phyloP scores from a whole-genome alignment of 2,329 filamentous ascomycete species.

The Beauveria scarabaeidicola region DNA sequence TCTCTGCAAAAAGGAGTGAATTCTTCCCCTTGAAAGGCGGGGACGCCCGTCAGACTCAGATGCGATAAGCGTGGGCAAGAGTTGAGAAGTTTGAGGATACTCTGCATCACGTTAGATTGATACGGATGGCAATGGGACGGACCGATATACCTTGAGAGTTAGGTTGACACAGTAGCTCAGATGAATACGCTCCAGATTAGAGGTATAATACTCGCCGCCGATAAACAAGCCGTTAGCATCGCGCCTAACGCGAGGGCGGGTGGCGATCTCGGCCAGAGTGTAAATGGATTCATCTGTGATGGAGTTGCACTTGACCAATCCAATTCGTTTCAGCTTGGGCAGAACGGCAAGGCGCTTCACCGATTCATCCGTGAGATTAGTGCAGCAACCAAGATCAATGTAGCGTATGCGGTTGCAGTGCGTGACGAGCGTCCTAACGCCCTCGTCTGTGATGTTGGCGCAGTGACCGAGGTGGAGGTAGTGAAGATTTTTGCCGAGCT shows the following conservation, averaged over 20 bases:
- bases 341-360: constrained; percentile 76
- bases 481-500: constrained; percentile 89
- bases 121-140: not conserved
- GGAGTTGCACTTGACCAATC: constrained; percentile 82
- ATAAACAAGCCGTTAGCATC: constrained; percentile 39
- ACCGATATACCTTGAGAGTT: constrained; percentile 60
- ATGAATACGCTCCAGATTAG: constrained; percentile 84
- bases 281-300: constrained; percentile 89
- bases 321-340: constrained; percentile 90
- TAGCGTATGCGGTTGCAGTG: constrained; percentile 90
- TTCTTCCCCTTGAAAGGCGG: constrained; percentile 79
- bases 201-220: constrained; percentile 45
- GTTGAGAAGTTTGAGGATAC: constrained; percentile 82
- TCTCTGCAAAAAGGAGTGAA: constrained; percentile 78
- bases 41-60: constrained; percentile 86
- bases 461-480: constrained; percentile 96
- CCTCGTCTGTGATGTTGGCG: constrained; percentile 78
- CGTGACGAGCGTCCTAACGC: constrained; percentile 75
- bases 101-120: constrained; percentile 40
- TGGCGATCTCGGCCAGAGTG: constrained; percentile 66
- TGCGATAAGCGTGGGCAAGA: constrained; percentile 89
- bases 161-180: constrained; percentile 88
- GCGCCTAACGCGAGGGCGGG: constrained; percentile 39
- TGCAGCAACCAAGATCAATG: constrained; percentile 95
- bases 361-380: constrained; percentile 76